A percentile compares a stretch with the other conserved stretches of the same genome.
Evolutionary conservation across 306 rosid species (phyloP).

Genomic region (Sicyos baderoa): DNA sequence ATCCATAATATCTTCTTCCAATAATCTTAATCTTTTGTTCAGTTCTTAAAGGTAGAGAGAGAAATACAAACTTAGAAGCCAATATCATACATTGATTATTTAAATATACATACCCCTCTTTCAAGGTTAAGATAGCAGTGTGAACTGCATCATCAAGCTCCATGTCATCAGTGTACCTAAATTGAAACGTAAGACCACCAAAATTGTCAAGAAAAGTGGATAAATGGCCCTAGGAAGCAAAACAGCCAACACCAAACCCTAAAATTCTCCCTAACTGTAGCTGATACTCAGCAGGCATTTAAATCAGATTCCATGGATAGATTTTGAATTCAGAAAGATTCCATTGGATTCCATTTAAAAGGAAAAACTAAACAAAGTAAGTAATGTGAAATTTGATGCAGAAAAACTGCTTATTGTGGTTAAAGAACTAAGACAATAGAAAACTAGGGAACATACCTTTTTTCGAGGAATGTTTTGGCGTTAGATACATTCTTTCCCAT

Average conservation of each 20-base stretch:
- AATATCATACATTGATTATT: conserved; percentile 10
- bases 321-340: background rate
- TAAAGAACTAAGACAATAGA: background rate
- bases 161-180: conserved; percentile 87
- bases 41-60: background rate
- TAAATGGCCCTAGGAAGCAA: background rate
- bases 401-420: background rate
- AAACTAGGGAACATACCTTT: conserved; percentile 44
- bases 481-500: conserved; percentile 98
- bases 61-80: background rate
- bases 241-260: background rate
- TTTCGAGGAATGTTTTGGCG: conserved; percentile 96
- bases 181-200: conserved; percentile 7
- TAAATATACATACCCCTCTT: conserved; percentile 63
- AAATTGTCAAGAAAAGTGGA: conserved; percentile 1
- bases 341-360: background rate
- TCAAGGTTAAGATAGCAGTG: conserved; percentile 89
- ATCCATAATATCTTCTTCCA: background rate
- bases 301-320: conserved; percentile 3
- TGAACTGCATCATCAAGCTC: conserved; percentile 98
- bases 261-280: background rate
- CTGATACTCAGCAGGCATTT: background rate
- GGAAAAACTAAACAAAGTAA: background rate
- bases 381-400: background rate
- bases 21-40: background rate